Evolutionary conservation across 2,329 filamentous ascomycete species (phyloP), one percentile per base, ranked within the genome.

Genomic region (Teratosphaeria viscida): DNA sequence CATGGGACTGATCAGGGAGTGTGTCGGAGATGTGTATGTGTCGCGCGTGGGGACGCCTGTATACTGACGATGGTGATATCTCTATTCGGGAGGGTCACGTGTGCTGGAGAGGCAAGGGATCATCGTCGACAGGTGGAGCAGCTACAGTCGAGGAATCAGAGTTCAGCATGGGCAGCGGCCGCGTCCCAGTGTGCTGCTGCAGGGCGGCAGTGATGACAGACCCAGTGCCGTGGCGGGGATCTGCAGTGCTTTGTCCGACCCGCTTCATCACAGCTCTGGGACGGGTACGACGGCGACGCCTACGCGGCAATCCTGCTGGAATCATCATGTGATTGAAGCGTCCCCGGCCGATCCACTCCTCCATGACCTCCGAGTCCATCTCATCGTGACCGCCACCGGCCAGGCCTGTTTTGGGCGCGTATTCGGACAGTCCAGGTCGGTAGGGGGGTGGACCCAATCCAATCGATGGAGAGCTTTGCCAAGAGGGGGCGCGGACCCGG

Each of bases 121-220:
- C 11, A 16, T 43, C 37, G 37, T n/a, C 37, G n/a, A 12, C 37
- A 43, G 37, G 37, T 43, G 11, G 14, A 12, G 43, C 43, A 10
- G 16, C 19, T 49, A 7, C 23, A 6, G 43, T 49, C 29, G 37
- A 58, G 32, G 23, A 1, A 2, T 23, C 57, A 29, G 52, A 19
- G 19, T 32, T 55, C 27, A 16, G 35, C 27, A 32, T 49, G 43
- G 43, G 19, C 54, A 27, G 32, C 29, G 23, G 32, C 35, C 37
- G 57, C 60, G 52, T 58, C 59, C 1, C 7, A 23, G 23, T 2
- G 23, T 2, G 23, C 23, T 62, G 59, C 61, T 58, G 54, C 56
- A 55, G 61, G 61, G 57, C 61, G 61, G 37, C 56, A 43, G 10
- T 62, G 49, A 64, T 64, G 62, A 64, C 61, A 65, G 61, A 26